Base-by-base conservation (phyloP, 169 alveolate genomes). In the Eimeria necatrix region DNA sequence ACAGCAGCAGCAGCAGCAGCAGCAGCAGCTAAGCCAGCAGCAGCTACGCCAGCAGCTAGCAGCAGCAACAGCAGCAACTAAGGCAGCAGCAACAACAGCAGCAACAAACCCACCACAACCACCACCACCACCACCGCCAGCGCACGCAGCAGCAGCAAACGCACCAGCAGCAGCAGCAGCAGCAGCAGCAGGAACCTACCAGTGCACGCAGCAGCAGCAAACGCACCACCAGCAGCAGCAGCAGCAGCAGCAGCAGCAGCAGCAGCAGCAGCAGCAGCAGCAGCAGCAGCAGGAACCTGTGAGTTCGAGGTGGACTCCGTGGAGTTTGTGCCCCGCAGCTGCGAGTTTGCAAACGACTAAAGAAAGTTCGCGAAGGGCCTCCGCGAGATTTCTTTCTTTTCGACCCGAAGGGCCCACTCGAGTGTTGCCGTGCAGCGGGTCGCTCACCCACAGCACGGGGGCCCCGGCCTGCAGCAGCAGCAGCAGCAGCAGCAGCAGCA, bases 351-450 rank as follows among this genome's bases (percentile, higher is more conserved):
- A 26, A 32, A 49, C 51, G 4, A 61, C 70, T 16, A 16, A 3
- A 22, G 48, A 68, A 22, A 91, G 51, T 53, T 91, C 95, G 3
- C 10, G 32, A 26, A 59, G 16, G 4, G 56, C 59, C 3, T 91
- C 91, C 5, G 7, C 12, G 88, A 90, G 74, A 20, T 32, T 59
- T 59, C 95, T 76, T 41, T 46, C 18, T 20, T 74, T 91, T 22
- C 46, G 52, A 41, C 89, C 83, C 52, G 52, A 49, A 16, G 80
- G 73, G 49, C 86, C 86, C 14, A 84, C 84, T 24, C 41, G 83
- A 9, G 97, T 96, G 92, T 96, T 97, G 60, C 97, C 94, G 93
- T 97, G 98, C 97, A 97, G 91, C 14, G 98, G 97, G 93, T 97
- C 98, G 80, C 96, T 76, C 74, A 89, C 95, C 96, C 96, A 97